These are phyloP conservation scores for Nigrospora sphaerica DNA, from an alignment of 2,329 filamentous ascomycete species.

Conservation along the genomic window DNA sequence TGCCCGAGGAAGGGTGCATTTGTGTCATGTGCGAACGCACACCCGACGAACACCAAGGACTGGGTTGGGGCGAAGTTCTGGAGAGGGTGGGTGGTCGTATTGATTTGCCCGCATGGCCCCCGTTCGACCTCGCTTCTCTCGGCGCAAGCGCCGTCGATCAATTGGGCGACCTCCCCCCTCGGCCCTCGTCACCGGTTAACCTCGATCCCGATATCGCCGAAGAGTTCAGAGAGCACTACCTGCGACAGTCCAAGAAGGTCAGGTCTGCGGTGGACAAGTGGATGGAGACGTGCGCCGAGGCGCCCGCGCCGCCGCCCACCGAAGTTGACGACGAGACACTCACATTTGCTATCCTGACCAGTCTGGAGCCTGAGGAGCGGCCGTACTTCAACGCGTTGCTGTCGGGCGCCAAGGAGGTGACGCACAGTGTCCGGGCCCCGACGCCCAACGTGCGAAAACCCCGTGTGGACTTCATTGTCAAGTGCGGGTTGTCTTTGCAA, in stretches of 20 bases:
- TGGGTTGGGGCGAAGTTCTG: constrained; percentile 93
- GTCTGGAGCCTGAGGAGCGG: constrained; percentile 67
- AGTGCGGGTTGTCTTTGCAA: constrained; percentile 72
- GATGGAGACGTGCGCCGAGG: constrained; percentile 74
- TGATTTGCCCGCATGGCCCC: constrained; percentile 82
- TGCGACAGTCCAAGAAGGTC: constrained; percentile 87
- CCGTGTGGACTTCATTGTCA: constrained; percentile 67
- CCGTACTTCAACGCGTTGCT: constrained; percentile 79
- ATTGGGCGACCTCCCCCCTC: constrained; percentile 51
- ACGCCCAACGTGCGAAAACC: constrained; percentile 56
- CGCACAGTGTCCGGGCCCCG: constrained; percentile 54
- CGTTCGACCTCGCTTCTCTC: constrained; percentile 66
- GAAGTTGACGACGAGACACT: constrained; percentile 93
- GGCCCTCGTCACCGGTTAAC: constrained; percentile 58
- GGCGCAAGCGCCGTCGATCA: constrained; percentile 54
- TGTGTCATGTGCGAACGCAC: constrained; percentile 74
- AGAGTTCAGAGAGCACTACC: constrained; percentile 86
- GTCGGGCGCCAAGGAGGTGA: constrained; percentile 50
- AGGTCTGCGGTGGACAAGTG: constrained; percentile 86
- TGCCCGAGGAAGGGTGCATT: constrained; percentile 76
- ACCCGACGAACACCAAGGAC: constrained; percentile 58
- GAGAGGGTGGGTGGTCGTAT: constrained; percentile 86
- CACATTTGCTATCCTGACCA: constrained; percentile 88
- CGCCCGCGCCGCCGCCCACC: constrained; percentile 67
- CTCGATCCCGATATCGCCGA: constrained; percentile 92